Conservation (phyloP, 2,329 filamentous ascomycete species). For the Botryotinia convoluta region DNA sequence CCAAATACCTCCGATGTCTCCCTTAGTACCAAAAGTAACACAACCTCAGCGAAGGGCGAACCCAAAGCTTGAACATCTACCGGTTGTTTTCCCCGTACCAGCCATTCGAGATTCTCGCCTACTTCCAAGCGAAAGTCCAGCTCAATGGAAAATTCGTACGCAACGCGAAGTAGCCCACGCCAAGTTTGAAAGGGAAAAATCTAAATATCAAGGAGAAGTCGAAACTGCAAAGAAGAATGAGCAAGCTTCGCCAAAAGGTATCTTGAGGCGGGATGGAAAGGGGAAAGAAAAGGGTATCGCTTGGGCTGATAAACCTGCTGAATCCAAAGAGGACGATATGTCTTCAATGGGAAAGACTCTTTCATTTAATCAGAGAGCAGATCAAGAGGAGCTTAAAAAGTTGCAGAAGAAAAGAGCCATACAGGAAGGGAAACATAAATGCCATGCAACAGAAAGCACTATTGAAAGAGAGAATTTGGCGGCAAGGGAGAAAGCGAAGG, state of each 20-base stretch:
- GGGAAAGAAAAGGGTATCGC: not conserved
- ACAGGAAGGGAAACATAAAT: not conserved
- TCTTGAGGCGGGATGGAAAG: not conserved
- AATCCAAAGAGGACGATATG: too few species aligned
- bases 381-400: constrained; percentile 1
- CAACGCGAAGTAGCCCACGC: not conserved
- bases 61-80: not conserved
- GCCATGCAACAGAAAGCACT: not conserved
- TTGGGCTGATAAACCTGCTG: not conserved
- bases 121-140: not conserved
- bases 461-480: not conserved
- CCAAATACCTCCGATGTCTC: not conserved
- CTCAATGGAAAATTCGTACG: constrained; percentile 2
- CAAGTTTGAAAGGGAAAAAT: not conserved
- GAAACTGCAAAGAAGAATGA: not conserved
- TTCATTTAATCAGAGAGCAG: constrained; percentile 1
- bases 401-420: constrained; percentile 1
- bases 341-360: not conserved
- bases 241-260: not conserved
- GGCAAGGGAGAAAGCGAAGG: constrained; percentile 2
- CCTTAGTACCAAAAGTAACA: not conserved
- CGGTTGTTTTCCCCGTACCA: not conserved
- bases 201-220: not conserved
- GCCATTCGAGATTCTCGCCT: not conserved
- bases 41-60: not conserved